Percentiles rank a stretch among this genome's conserved stretches.
phyloP scores from a whole-genome alignment of 83 land plant species.

The Picea mariana region DNA sequence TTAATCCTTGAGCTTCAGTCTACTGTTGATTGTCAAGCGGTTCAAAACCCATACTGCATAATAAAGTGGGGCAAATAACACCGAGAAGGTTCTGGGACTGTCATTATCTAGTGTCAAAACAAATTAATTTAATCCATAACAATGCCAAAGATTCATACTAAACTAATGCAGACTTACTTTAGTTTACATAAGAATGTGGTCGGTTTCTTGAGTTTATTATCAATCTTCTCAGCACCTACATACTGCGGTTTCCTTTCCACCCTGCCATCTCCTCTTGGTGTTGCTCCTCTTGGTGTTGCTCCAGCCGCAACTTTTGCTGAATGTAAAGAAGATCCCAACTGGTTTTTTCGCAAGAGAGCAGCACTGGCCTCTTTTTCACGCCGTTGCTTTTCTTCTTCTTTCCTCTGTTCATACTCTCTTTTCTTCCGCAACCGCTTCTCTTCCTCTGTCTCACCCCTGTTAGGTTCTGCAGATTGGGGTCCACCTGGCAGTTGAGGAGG shows the following conservation, averaged over 20 bases:
- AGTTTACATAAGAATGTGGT: slow-evolving; percentile 77
- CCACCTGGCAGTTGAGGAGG: slow-evolving; percentile 5
- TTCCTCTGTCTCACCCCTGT: slow-evolving; percentile 66
- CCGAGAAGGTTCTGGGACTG: not conserved
- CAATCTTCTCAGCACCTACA: slow-evolving; percentile 50
- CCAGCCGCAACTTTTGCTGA: not conserved
- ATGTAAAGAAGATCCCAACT: slow-evolving; percentile 18
- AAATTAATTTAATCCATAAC: not conserved
- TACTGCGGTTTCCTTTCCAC: slow-evolving; percentile 47
- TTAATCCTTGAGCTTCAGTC: too few relatives aligned
- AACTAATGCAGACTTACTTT: slow-evolving; percentile 43
- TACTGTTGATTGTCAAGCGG: not conserved
- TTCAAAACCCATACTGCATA: not conserved
- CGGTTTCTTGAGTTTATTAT: slow-evolving; percentile 70
- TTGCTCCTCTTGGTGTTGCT: slow-evolving; percentile 15
- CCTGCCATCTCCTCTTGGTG: slow-evolving; percentile 30
- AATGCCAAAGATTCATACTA: not conserved
- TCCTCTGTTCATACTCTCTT: slow-evolving; percentile 58
- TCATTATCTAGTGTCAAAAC: not conserved
- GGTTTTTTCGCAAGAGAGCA: slow-evolving; percentile 37
- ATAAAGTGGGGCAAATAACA: not conserved
- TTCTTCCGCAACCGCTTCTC: slow-evolving; percentile 61
- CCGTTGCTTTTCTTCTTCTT: slow-evolving; percentile 51
- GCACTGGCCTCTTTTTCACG: slow-evolving; percentile 46
- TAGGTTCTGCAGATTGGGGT: slow-evolving; percentile 23